These are phyloP conservation scores for Wickerhamia fluorescens DNA, from an alignment of 805 yeast species.

Conservation along the genomic window DNA sequence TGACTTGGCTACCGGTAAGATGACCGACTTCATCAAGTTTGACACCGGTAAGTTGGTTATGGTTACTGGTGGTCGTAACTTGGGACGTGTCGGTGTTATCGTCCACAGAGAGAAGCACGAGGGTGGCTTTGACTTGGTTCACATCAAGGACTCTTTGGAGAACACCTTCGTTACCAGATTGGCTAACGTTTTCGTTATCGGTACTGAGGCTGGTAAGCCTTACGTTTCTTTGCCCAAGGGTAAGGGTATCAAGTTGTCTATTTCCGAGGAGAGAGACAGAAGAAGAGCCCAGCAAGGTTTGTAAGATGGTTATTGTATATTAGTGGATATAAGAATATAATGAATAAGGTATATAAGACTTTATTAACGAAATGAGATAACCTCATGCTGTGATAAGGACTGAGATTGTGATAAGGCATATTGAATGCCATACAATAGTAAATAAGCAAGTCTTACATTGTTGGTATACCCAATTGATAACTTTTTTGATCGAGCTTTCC, in stretches of 20 bases:
- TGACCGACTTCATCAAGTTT: conserved; percentile 80
- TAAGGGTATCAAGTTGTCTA: conserved; percentile 94
- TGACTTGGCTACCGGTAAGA: conserved; percentile 94
- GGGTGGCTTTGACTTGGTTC: conserved; percentile 97
- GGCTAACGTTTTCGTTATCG: conserved; percentile 87
- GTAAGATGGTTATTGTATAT: too few relatives aligned
- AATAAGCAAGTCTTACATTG: too few relatives aligned
- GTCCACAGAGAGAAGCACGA: conserved; percentile 96
- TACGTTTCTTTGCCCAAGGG: conserved; percentile 96
- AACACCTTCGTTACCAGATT: conserved; percentile 95
- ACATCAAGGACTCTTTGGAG: conserved; percentile 91
- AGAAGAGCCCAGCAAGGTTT: conserved; percentile 66
- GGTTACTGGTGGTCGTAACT: conserved; percentile 97
- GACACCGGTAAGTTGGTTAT: conserved; percentile 85
- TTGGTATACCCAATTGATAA: too few relatives aligned
- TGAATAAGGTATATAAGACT: too few relatives aligned
- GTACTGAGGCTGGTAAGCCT: conserved; percentile 88
- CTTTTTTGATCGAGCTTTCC: too few relatives aligned
- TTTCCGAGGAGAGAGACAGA: conserved; percentile 97
- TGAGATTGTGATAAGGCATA: too few relatives aligned
- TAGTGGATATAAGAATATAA: too few relatives aligned
- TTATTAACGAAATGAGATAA: too few relatives aligned
- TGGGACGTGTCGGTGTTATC: conserved; percentile 96
- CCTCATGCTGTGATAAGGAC: too few relatives aligned
- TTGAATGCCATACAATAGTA: too few relatives aligned